Conservation (phyloP, 257 asterid genomes). For the Scutellaria barbata region DNA sequence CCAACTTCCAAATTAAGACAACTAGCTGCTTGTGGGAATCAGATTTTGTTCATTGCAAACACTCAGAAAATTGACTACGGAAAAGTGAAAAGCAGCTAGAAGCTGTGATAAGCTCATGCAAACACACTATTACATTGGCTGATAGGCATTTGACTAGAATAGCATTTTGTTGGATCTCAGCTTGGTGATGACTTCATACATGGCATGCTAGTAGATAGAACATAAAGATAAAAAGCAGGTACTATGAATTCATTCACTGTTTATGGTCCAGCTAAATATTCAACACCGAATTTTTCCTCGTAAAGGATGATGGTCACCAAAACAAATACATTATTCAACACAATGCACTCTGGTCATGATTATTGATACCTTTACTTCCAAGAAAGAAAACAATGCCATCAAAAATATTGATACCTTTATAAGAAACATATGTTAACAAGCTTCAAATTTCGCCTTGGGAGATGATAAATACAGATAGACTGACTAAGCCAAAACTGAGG, state of each 20-base stretch:
- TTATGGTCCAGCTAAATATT: slow-evolving; percentile 9
- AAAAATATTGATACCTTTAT: slow-evolving; percentile 4
- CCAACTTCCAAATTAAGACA: too few species aligned
- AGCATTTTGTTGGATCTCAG: slow-evolving; percentile 9
- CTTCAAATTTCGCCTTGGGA: slow-evolving; percentile 9
- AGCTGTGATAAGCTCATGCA: too few species aligned
- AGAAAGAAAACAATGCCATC: slow-evolving; percentile 12
- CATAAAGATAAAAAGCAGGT: neutral
- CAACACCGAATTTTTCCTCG: slow-evolving; percentile 12
- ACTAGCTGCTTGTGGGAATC: too few species aligned
- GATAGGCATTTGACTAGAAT: slow-evolving; percentile 6
- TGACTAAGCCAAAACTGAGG: slow-evolving; percentile 9
- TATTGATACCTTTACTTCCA: slow-evolving; percentile 6
- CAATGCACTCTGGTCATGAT: slow-evolving; percentile 21
- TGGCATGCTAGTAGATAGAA: slow-evolving; percentile 12
- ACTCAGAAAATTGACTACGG: too few species aligned
- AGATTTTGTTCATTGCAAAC: too few species aligned
- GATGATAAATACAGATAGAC: slow-evolving; percentile 12
- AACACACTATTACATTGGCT: too few species aligned
- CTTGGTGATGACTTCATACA: slow-evolving; percentile 15
- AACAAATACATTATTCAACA: slow-evolving; percentile 16
- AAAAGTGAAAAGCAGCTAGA: too few species aligned
- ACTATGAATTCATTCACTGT: neutral
- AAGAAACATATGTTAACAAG: neutral
- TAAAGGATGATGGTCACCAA: slow-evolving; percentile 7